Evolutionary conservation across 768 basidiomycete species (phyloP).

Genomic region (Xerocomus spinulosus): DNA sequence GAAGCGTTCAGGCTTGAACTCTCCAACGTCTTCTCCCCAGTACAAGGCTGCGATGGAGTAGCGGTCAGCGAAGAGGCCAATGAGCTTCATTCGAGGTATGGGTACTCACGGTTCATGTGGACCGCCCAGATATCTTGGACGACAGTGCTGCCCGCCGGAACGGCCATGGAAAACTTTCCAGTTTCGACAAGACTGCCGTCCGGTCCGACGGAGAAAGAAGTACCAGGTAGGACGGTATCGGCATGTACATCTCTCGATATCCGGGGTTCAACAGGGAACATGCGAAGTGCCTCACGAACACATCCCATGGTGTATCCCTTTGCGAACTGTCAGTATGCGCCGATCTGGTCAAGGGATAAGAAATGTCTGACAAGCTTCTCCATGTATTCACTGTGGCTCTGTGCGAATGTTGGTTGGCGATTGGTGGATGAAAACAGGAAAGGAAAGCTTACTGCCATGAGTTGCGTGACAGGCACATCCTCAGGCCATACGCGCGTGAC

Average conservation of each 20-base stretch:
- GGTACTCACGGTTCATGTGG: conserved; percentile 42
- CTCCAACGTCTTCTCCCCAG: conserved; percentile 43
- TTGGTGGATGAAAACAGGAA: not conserved
- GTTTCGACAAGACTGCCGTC: conserved; percentile 17
- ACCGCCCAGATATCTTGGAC: conserved; percentile 40
- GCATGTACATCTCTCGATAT: conserved; percentile 31
- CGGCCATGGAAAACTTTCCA: conserved; percentile 29
- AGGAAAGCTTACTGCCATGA: conserved; percentile 26
- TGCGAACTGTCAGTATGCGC: not conserved
- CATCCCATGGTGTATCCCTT: conserved; percentile 42
- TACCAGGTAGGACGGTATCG: conserved; percentile 35
- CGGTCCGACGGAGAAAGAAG: conserved; percentile 30
- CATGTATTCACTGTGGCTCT: conserved; percentile 41
- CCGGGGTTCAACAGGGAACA: conserved; percentile 37
- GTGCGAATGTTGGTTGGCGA: not conserved
- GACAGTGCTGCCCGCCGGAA: conserved; percentile 38
- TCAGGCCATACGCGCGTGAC: conserved; percentile 37
- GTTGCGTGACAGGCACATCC: conserved; percentile 23
- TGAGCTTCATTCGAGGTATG: not conserved
- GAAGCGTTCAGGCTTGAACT: conserved; percentile 49
- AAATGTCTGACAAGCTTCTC: conserved; percentile 33
- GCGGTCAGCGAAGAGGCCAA: not conserved
- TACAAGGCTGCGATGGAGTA: conserved; percentile 34
- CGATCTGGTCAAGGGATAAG: not conserved
- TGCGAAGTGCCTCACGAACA: conserved; percentile 44